Percentiles rank a stretch among this genome's conserved stretches.
phyloP scores from a whole-genome alignment of 441 rosid species.

The Aquilaria agallochum region DNA sequence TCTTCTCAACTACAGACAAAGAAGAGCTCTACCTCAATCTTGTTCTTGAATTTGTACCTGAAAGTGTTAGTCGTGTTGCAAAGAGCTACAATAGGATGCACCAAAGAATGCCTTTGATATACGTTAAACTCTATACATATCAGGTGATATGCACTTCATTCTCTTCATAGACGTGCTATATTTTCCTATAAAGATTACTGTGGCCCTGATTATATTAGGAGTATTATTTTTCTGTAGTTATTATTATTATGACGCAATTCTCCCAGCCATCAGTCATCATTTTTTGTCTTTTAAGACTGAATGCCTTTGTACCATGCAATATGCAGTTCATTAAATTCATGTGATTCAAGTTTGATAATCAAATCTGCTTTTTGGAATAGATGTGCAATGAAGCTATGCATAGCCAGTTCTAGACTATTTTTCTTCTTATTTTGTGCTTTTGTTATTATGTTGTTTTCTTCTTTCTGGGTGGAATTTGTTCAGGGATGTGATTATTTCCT shows the following conservation, averaged over 20 bases:
- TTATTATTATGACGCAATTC: too few relatives aligned
- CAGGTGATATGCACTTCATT: conserved; percentile 40
- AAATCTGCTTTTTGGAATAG: too few relatives aligned
- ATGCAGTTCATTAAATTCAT: too few relatives aligned
- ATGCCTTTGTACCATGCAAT: too few relatives aligned
- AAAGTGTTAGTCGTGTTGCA: conserved; percentile 84
- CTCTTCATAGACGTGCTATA: not conserved
- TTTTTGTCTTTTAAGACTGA: too few relatives aligned
- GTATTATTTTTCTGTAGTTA: too few relatives aligned
- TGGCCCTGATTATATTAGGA: too few relatives aligned
- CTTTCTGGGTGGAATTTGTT: not conserved
- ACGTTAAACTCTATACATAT: conserved; percentile 92
- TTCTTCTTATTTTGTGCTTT: not conserved
- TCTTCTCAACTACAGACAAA: conserved; percentile 90
- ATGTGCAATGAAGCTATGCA: conserved; percentile 1
- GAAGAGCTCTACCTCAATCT: conserved; percentile 96
- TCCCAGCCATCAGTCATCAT: too few relatives aligned
- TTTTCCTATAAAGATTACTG: too few relatives aligned
- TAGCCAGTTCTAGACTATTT: not conserved
- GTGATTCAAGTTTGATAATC: too few relatives aligned
- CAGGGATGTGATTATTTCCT: not conserved
- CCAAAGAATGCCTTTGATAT: conserved; percentile 88
- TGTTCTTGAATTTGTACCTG: conserved; percentile 94
- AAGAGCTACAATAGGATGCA: conserved; percentile 75
- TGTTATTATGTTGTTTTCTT: not conserved